A percentile compares a stretch with the other conserved stretches of the same genome.
These are phyloP conservation scores for Chlorophyllum brunneum DNA, from an alignment of 768 basidiomycete species.

Conservation along the genomic window DNA sequence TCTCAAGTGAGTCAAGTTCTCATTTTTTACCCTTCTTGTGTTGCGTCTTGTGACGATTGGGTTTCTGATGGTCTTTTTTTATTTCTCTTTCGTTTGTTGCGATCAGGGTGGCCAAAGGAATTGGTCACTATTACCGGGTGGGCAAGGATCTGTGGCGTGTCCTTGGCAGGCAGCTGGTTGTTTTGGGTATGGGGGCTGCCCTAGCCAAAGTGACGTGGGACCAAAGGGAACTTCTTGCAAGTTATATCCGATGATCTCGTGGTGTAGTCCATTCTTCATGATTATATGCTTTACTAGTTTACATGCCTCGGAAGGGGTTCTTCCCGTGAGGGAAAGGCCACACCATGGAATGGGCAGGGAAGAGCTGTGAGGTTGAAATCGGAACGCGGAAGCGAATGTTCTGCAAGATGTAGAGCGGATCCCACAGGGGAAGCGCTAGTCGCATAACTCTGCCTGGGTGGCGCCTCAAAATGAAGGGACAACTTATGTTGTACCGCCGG, in stretches of 20 bases:
- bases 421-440: background rate
- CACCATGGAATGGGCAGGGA: background rate
- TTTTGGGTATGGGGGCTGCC: slow-evolving; percentile 17
- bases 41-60: background rate
- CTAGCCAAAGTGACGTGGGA: slow-evolving; percentile 28
- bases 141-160: slow-evolving; percentile 27
- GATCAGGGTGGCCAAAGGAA: slow-evolving; percentile 22
- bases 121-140: slow-evolving; percentile 24
- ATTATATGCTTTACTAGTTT: slow-evolving; percentile 2
- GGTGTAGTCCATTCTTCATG: background rate
- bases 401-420: background rate
- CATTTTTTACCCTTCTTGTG: background rate
- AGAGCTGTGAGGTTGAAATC: background rate
- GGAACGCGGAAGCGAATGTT: background rate
- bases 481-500: slow-evolving; percentile 4
- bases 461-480: background rate
- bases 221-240: slow-evolving; percentile 20
- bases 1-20: slow-evolving; percentile 7
- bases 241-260: slow-evolving; percentile 13
- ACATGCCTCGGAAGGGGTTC: background rate
- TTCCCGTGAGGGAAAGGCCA: background rate
- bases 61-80: background rate
- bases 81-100: background rate
- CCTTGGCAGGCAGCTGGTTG: slow-evolving; percentile 23
- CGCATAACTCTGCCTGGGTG: background rate